A percentile compares a stretch with the other conserved stretches of the same genome.
Conservation (phyloP, 148 eudicot genomes). For the Heliosperma pusillum region DNA sequence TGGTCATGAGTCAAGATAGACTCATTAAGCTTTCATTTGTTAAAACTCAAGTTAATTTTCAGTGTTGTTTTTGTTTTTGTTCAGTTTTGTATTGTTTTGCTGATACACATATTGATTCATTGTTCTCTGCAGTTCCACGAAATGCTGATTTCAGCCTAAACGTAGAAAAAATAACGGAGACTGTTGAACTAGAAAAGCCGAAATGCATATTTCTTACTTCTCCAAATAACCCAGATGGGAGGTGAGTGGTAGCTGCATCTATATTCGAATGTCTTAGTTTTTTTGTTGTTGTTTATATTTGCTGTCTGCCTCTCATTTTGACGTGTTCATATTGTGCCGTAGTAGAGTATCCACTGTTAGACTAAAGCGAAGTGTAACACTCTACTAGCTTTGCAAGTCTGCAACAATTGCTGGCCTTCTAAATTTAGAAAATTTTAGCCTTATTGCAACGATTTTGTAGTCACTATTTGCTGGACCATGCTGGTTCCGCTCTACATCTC, state of each 20-base stretch:
- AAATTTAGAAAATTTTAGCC: neutral
- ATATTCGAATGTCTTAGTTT: neutral
- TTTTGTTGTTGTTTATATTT: neutral
- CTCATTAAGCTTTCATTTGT: neutral
- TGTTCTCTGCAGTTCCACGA: slow-evolving; percentile 57
- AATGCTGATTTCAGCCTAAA: slow-evolving; percentile 86
- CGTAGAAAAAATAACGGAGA: slow-evolving; percentile 56
- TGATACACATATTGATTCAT: neutral
- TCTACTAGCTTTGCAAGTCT: neutral
- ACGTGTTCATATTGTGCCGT: neutral
- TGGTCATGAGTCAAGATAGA: no score
- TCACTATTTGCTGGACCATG: neutral
- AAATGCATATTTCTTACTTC: slow-evolving; percentile 95
- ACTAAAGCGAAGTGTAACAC: neutral
- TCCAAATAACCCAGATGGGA: slow-evolving; percentile 98
- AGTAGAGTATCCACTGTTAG: neutral
- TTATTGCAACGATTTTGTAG: neutral
- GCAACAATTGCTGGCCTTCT: neutral
- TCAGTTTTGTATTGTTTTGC: neutral
- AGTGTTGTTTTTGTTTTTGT: neutral
- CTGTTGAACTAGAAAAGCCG: slow-evolving; percentile 71
- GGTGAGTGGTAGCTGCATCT: slow-evolving; percentile 39
- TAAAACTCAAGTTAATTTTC: neutral
- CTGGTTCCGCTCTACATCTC: neutral
- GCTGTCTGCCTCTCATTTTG: neutral